Conservation (phyloP, 192 early-diverging fungal genomes). For the Backusella liffmaniae region DNA sequence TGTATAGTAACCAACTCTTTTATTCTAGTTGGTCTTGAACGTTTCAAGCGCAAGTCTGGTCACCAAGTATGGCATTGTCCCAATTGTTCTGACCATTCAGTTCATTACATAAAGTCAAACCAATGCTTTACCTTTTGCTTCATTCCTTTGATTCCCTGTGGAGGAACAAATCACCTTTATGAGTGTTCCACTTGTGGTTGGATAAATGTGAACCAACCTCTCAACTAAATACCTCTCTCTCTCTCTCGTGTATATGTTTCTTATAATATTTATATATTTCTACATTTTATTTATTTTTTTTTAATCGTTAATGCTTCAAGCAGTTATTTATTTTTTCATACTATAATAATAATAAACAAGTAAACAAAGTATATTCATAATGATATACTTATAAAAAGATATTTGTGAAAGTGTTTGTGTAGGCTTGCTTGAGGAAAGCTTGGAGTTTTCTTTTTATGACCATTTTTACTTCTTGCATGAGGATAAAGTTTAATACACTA, state of each 20-base stretch:
- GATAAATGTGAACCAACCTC: slow-evolving; percentile 35
- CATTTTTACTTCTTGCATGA: not conserved
- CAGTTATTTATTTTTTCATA: not conserved
- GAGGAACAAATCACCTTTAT: slow-evolving; percentile 26
- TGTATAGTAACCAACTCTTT: not conserved
- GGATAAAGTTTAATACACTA: not conserved
- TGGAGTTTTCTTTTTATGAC: not conserved
- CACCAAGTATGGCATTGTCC: slow-evolving; percentile 32
- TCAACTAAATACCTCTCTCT: not conserved
- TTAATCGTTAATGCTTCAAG: not conserved
- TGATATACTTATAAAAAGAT: not conserved
- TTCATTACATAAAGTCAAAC: slow-evolving; percentile 28
- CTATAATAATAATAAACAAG: not conserved
- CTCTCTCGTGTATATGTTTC: too few species aligned
- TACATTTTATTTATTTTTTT: not conserved
- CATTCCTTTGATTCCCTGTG: slow-evolving; percentile 39
- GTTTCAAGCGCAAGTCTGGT: slow-evolving; percentile 25
- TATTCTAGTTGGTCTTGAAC: slow-evolving; percentile 34
- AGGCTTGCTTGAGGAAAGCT: not conserved
- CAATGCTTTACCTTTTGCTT: slow-evolving; percentile 44
- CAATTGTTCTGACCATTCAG: slow-evolving; percentile 29
- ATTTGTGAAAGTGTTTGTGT: not conserved
- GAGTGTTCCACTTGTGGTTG: slow-evolving; percentile 41
- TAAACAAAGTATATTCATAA: not conserved
- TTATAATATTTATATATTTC: too few species aligned